Evolutionary conservation across 2,329 filamentous ascomycete species (phyloP), one percentile per base, ranked within the genome.

Genomic region (Mycosphaerella sp.): DNA sequence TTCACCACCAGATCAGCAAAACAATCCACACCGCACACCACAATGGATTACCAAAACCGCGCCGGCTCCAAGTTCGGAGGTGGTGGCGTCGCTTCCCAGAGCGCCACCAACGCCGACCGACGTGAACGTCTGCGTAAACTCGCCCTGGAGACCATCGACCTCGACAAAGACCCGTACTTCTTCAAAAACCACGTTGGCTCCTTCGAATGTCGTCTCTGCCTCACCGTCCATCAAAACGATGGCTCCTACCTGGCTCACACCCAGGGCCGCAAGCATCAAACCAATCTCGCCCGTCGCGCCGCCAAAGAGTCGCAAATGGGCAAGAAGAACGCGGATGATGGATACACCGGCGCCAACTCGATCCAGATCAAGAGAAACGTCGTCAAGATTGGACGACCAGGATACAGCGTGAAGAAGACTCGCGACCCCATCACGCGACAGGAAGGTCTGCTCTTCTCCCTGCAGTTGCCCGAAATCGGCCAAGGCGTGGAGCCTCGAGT

Each of bases 121-220:
- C 89, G 93, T 70, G 93, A 98, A 74, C 91, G 93, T 60, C 86
- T 98, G 39, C 90, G 92, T 73, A 96, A 96, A 77, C 90, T 98
- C 69, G 93, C 93, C 55, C 88, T 98, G 68, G 93, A 98, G 76
- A 95, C 90, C 53, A 98, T 98, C 79, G 92, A 97, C 77, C 87
- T 97, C 59, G 93, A 97, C 76, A 97, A 96, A 76, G 93, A 98
- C 76, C 93, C 93, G 0, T 98, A 97, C 81, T 96, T 97, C 79
- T 98, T 98, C 85, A 95, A 95, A 73, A 98, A 98, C 78, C 92
- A 98, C 74, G 89, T 97, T 66, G 93, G 93, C 68, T 93, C 87
- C 68, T 98, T 96, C 74, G 93, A 98, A 74, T 98, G 93, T 73
- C 88, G 93, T 31, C 86, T 98, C 40, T 98, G 93, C 69, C 78